Conservation (phyloP, 2,329 filamentous ascomycete genomes). For the Annulohypoxylon truncatum region DNA sequence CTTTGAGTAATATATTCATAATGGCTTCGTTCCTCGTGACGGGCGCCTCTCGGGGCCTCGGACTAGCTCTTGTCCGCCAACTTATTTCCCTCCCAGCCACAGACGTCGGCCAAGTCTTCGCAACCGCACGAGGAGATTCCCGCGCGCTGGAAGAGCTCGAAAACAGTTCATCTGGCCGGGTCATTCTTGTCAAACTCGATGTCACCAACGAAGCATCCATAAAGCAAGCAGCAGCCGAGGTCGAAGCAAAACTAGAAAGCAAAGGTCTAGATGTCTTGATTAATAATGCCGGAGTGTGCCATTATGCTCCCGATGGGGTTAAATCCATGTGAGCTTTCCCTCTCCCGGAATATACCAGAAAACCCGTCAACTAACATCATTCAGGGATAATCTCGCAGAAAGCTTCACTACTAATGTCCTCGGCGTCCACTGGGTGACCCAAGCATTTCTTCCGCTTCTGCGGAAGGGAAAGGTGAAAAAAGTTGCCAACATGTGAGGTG, state of each 20-base stretch:
- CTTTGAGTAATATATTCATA: not conserved
- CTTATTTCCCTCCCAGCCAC: slow-evolving; percentile 38
- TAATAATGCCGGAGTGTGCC: slow-evolving; percentile 54
- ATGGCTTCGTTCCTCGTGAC: slow-evolving; percentile 55
- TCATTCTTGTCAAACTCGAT: slow-evolving; percentile 54
- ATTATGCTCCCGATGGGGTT: slow-evolving; percentile 25
- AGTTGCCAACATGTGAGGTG: slow-evolving; percentile 55
- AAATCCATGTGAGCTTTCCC: slow-evolving; percentile 17
- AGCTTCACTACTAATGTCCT: slow-evolving; percentile 48
- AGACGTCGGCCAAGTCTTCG: slow-evolving; percentile 54
- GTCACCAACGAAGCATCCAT: slow-evolving; percentile 52
- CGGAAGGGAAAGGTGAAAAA: slow-evolving; percentile 55
- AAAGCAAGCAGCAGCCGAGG: slow-evolving; percentile 48
- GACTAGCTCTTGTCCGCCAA: slow-evolving; percentile 50
- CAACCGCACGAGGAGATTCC: slow-evolving; percentile 53
- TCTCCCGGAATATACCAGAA: not conserved
- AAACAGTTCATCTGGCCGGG: slow-evolving; percentile 49
- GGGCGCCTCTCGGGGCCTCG: slow-evolving; percentile 52
- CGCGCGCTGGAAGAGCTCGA: slow-evolving; percentile 52
- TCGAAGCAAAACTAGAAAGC: slow-evolving; percentile 51
- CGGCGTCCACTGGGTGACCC: slow-evolving; percentile 53
- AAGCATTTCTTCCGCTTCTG: slow-evolving; percentile 54
- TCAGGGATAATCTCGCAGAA: slow-evolving; percentile 44
- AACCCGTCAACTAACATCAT: not conserved
- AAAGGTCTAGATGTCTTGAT: slow-evolving; percentile 59